Conservation (phyloP, 352 stramenopile species). For the Lagenidium giganteum region DNA sequence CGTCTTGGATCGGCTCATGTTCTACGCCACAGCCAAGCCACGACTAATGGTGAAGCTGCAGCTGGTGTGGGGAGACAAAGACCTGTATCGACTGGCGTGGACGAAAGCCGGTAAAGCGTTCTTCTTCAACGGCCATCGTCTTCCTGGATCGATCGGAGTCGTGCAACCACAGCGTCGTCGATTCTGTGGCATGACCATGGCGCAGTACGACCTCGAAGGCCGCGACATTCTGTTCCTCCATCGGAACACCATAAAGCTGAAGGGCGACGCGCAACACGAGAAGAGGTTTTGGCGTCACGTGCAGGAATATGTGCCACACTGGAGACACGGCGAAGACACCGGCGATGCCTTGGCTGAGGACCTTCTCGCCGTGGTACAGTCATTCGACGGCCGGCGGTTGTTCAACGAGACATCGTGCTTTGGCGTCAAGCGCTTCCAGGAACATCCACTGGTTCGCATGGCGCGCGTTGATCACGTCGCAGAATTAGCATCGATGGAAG, state of each 20-base stretch:
- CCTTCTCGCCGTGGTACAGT: too few relatives aligned
- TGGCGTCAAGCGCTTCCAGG: too few relatives aligned
- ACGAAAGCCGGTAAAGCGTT: slow-evolving; percentile 23
- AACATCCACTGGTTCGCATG: too few relatives aligned
- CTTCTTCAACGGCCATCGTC: slow-evolving; percentile 29
- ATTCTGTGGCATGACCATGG: slow-evolving; percentile 45
- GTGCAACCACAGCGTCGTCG: slow-evolving; percentile 26
- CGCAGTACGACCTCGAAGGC: slow-evolving; percentile 38
- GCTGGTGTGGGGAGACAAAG: slow-evolving; percentile 52
- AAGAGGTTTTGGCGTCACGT: too few relatives aligned
- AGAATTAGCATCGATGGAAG: too few relatives aligned
- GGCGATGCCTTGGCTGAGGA: too few relatives aligned
- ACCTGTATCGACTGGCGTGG: slow-evolving; percentile 51
- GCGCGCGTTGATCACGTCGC: too few relatives aligned
- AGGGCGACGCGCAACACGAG: too few relatives aligned
- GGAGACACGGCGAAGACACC: too few relatives aligned
- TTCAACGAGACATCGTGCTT: too few relatives aligned
- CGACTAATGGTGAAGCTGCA: slow-evolving; percentile 45
- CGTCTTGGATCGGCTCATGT: slow-evolving; percentile 40
- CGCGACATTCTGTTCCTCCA: slow-evolving; percentile 36
- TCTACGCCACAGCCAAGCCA: slow-evolving; percentile 34
- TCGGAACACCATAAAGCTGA: slow-evolving; percentile 47
- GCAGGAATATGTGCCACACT: too few relatives aligned
- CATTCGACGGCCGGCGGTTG: too few relatives aligned
- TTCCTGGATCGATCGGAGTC: slow-evolving; percentile 36